Evolutionary conservation across 768 basidiomycete species (phyloP), one percentile per base, ranked within the genome.

Genomic region (Auriculariales sp.): DNA sequence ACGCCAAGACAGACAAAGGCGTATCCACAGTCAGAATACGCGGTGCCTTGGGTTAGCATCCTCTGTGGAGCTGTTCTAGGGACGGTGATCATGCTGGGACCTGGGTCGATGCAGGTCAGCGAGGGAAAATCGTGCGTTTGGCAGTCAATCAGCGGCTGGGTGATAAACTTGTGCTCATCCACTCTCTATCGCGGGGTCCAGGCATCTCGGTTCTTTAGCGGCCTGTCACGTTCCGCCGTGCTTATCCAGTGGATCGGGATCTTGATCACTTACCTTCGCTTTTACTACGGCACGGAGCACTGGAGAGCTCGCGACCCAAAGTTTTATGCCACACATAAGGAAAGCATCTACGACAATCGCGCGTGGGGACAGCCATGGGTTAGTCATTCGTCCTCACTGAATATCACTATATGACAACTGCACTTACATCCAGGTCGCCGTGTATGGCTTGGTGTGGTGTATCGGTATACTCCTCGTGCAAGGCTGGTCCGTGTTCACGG

Each of bases 161-260:
- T n/a, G n/a, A n/a, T n/a, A n/a, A n/a, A n/a, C n/a, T n/a, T n/a
- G n/a, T n/a, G n/a, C n/a, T n/a, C n/a, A n/a, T n/a, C n/a, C n/a
- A n/a, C n/a, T n/a, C n/a, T n/a, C n/a, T n/a, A n/a, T n/a, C n/a
- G n/a, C n/a, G n/a, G n/a, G n/a, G n/a, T 25, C n/a, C 25, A 49
- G 48, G 4, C 32, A 4, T 49, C 35, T 25, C 24, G 35, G 25
- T 49, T 31, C 17, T 27, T 49, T 19, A 32, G 31, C 7, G 24
- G 22, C 6, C 33, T 49, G 48, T 33, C 48, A 4, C 33, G 29
- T 25, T 31, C 24, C 29, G 48, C 48, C 12, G 30, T 19, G 7
- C 32, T 49, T n/a, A 17, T 32, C 11, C 7, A 30, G 7, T 49
- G 48, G 48, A 29, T 49, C 7, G 48, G 48, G 11, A 49, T 49